phyloP scores from a whole-genome alignment of 306 rosid species.

The Dalbergia cochinchinensis region DNA sequence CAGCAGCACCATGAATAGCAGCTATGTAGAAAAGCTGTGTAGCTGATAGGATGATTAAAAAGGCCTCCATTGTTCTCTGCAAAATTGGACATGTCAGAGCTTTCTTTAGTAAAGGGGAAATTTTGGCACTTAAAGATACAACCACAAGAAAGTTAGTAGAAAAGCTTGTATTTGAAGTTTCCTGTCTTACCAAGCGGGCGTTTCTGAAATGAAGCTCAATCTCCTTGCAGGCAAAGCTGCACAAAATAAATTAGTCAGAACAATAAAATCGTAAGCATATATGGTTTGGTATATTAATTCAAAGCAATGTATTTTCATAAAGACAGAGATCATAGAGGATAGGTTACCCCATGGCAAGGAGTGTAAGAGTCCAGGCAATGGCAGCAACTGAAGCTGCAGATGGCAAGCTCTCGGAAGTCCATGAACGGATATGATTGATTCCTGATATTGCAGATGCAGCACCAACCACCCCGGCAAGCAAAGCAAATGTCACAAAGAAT shows the following conservation, averaged over 20 bases:
- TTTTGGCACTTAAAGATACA: neutral
- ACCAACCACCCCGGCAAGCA: constrained; percentile 91
- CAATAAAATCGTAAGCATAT: neutral
- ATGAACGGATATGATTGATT: constrained; percentile 70
- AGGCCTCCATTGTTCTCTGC: constrained; percentile 94
- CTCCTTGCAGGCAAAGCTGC: constrained; percentile 91
- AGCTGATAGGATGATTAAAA: constrained; percentile 86
- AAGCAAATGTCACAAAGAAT: constrained; percentile 81
- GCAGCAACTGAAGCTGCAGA: constrained; percentile 82
- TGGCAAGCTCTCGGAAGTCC: constrained; percentile 81
- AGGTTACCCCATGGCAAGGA: constrained; percentile 89
- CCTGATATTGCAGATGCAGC: constrained; percentile 82
- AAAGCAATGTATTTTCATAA: neutral
- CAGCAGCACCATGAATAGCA: constrained; percentile 63
- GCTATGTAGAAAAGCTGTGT: constrained; percentile 82
- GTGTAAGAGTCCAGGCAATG: constrained; percentile 88
- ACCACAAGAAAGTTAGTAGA: constrained; percentile 3
- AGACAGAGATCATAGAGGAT: neutral
- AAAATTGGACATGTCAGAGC: constrained; percentile 40
- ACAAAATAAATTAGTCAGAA: constrained; percentile 39
- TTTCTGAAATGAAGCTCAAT: constrained; percentile 73
- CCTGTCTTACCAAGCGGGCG: constrained; percentile 71
- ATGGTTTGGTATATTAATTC: neutral
- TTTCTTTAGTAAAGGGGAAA: constrained; percentile 6
- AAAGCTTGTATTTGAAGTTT: constrained; percentile 16